Conservation (phyloP, 1,284 basidiomycete species). For the Malassezia vespertilionis region DNA sequence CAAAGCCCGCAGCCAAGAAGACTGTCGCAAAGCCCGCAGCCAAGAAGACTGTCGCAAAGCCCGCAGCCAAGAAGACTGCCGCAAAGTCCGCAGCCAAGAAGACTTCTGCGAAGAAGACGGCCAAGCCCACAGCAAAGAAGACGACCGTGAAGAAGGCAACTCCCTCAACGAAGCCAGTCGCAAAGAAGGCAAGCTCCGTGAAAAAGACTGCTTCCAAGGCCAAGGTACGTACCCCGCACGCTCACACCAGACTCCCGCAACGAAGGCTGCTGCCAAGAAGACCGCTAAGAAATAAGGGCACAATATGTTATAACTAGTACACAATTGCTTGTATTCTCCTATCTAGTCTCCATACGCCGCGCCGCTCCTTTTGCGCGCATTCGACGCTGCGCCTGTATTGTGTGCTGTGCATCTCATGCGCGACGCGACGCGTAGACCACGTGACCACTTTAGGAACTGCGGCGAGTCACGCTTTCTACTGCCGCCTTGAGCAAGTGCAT, state of each 20-base stretch:
- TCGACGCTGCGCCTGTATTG: background rate
- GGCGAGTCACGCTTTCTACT: slow-evolving; percentile 2
- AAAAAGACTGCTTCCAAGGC: slow-evolving; percentile 24
- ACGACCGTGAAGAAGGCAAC: slow-evolving; percentile 18
- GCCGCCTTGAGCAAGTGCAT: slow-evolving; percentile 11
- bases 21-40: slow-evolving; percentile 2
- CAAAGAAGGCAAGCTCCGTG: slow-evolving; percentile 44
- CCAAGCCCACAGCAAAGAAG: background rate
- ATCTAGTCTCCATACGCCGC: background rate
- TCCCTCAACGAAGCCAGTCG: slow-evolving; percentile 7
- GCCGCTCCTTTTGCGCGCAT: background rate
- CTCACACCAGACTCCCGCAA: slow-evolving; percentile 26
- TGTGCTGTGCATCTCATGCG: background rate
- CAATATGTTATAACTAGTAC: no score
- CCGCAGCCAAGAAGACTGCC: slow-evolving; percentile 27
- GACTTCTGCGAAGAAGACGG: slow-evolving; percentile 8
- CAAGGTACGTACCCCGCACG: slow-evolving; percentile 29
- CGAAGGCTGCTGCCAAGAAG: slow-evolving; percentile 39
- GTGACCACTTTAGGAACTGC: background rate
- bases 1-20: slow-evolving; percentile 32
- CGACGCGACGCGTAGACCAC: background rate
- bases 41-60: slow-evolving; percentile 1
- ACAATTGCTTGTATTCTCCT: background rate
- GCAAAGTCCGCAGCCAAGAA: slow-evolving; percentile 32
- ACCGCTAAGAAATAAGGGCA: no score